A percentile compares a stretch with the other conserved stretches of the same genome.
These are phyloP conservation scores for Fragilaria crotonensis DNA, from an alignment of 108 stramenopile genomes.

Conservation along the genomic window DNA sequence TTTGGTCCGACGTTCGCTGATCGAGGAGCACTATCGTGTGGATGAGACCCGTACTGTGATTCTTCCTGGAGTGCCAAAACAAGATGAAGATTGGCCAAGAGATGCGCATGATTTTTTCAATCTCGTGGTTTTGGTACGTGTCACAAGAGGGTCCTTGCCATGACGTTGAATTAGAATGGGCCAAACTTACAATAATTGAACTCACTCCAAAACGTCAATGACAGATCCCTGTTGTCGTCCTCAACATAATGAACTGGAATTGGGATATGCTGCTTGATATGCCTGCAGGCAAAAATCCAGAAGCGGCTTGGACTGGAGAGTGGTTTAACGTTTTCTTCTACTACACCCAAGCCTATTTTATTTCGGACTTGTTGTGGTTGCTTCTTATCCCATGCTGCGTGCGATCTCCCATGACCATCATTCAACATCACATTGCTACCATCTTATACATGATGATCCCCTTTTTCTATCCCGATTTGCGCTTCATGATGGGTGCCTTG, in stretches of 20 bases:
- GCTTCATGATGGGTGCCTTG: slow-evolving; percentile 84
- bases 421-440: slow-evolving; percentile 79
- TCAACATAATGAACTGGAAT: slow-evolving; percentile 85
- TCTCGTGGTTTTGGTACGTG: slow-evolving; percentile 52
- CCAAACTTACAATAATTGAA: not conserved
- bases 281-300: slow-evolving; percentile 23
- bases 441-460: slow-evolving; percentile 71
- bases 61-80: slow-evolving; percentile 67
- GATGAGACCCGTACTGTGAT: slow-evolving; percentile 33
- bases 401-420: slow-evolving; percentile 55
- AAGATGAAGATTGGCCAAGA: slow-evolving; percentile 61
- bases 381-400: slow-evolving; percentile 53
- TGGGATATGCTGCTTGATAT: slow-evolving; percentile 56
- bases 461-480: slow-evolving; percentile 27
- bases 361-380: slow-evolving; percentile 68
- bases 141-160: too few species aligned
- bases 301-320: slow-evolving; percentile 74
- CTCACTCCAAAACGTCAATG: too few species aligned
- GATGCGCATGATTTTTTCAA: slow-evolving; percentile 87
- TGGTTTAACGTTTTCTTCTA: slow-evolving; percentile 62
- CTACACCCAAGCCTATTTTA: slow-evolving; percentile 57
- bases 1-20: too few species aligned
- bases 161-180: too few species aligned
- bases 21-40: slow-evolving; percentile 67
- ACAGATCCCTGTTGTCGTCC: slow-evolving; percentile 58